Evolutionary conservation across 768 basidiomycete genomes (phyloP).

Genomic region (Auriscalpium vulgare): DNA sequence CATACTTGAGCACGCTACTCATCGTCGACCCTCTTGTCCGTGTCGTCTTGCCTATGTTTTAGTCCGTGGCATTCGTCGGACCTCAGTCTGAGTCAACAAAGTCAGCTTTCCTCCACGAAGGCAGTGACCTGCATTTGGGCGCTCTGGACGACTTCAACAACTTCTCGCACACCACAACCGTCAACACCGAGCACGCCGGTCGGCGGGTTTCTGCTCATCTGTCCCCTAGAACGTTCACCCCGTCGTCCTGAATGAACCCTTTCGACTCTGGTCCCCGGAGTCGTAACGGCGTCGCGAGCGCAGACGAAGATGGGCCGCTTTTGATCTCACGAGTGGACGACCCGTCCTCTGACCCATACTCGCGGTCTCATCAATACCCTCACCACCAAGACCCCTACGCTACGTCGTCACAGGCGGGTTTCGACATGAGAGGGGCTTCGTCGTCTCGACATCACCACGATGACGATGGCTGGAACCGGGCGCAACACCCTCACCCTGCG

Average conservation of each 20-base stretch:
- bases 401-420: slow-evolving; percentile 29
- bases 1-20: neutral
- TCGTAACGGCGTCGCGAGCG: slow-evolving; percentile 15
- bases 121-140: no score
- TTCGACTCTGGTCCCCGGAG: slow-evolving; percentile 31
- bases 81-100: no score
- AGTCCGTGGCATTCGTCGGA: no score
- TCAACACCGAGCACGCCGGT: no score
- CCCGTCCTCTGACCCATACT: slow-evolving; percentile 42
- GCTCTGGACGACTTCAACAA: no score
- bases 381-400: slow-evolving; percentile 37
- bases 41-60: no score
- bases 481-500: slow-evolving; percentile 30
- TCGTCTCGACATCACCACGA: slow-evolving; percentile 46
- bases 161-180: no score
- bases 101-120: no score
- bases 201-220: no score
- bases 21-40: no score
- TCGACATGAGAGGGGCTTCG: slow-evolving; percentile 43
- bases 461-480: slow-evolving; percentile 43
- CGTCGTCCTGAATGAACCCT: slow-evolving; percentile 7
- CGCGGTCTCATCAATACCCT: slow-evolving; percentile 35
- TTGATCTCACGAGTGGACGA: slow-evolving; percentile 46
- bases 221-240: no score
- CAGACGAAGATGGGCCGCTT: slow-evolving; percentile 13